Evolutionary conservation across 2,329 filamentous ascomycete genomes (phyloP), one percentile per base, ranked within the genome.

Genomic region (Diaporthe sp.): DNA sequence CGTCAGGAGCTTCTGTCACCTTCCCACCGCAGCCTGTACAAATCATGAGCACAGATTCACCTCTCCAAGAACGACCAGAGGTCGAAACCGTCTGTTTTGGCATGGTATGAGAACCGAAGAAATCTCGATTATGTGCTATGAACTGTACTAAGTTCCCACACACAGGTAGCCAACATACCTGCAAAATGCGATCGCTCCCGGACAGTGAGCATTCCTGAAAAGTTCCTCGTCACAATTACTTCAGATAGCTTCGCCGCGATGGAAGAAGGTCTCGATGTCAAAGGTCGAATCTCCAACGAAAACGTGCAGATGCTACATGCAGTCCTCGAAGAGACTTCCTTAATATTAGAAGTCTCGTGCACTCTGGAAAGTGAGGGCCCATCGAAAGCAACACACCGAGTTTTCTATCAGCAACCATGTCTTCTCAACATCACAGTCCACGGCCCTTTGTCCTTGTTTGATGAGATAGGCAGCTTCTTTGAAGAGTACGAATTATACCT

Each of bases 321-420:
- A 0, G 57, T 78, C 17, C 57, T 78, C 0, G 59, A 68, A 13
- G 76, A 77, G 6, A 4, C 25, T 5, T 58, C 74, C 0, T 7
- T 78, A 2, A 17, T 44, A 8, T 49, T 77, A 1, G 44, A 73
- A 19, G 65, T 57, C 3, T 74, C 57, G 3, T 78, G 76, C n/a
- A 22, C 37, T 4, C 19, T 59, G 22, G 15, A 59, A 17, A 31
- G 22, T 10, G 51, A 71, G 22, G 15, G 25, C 22, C 12, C 51
- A 9, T 42, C 53, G n/a, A 58, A 61, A 10, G 28, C 15, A 39
- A 2, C 6, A n/a, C 17, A n/a, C n/a, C 37, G 46, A 28, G n/a
- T 51, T 1, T 37, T 39, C 9, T 49, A 4, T 9, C 42, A 55
- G 31, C 10, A n/a, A 3, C 42, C 46, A 2, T 78, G 77, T n/a